These are phyloP conservation scores for Hansenula lynferdii DNA, from an alignment of 1,139 yeast genomes.

Conservation along the genomic window DNA sequence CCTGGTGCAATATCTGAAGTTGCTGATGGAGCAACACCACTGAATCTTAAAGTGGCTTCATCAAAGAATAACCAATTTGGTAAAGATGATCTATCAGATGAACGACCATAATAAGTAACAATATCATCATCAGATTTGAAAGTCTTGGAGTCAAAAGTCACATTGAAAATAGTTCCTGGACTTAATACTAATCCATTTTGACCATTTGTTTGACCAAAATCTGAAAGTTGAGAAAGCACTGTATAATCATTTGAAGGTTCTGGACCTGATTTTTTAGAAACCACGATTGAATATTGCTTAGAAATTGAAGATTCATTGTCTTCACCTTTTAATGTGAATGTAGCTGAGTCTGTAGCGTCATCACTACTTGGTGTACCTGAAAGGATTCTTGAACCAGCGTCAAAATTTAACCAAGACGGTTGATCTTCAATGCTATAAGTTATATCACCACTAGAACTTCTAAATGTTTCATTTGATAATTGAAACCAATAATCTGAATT, in stretches of 20 bases:
- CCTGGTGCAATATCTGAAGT: constrained; percentile 89
- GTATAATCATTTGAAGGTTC: constrained; percentile 28
- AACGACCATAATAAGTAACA: constrained; percentile 80
- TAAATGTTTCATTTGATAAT: constrained; percentile 66
- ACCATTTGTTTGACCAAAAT: constrained; percentile 69
- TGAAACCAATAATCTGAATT: constrained; percentile 61
- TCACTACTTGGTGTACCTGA: constrained; percentile 60
- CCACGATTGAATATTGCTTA: constrained; percentile 50
- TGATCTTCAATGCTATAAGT: constrained; percentile 49
- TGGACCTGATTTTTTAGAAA: constrained; percentile 53
- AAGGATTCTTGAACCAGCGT: constrained; percentile 52
- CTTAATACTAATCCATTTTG: constrained; percentile 64
- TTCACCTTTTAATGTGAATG: constrained; percentile 54
- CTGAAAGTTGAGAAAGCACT: constrained; percentile 46
- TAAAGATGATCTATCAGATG: constrained; percentile 75
- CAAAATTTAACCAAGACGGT: constrained; percentile 80
- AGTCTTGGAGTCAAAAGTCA: constrained; percentile 55
- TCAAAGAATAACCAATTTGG: constrained; percentile 87
- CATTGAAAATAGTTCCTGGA: constrained; percentile 61
- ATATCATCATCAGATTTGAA: constrained; percentile 46
- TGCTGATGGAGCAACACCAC: constrained; percentile 86
- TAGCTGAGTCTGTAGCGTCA: constrained; percentile 40
- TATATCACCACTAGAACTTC: constrained; percentile 36
- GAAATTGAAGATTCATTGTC: constrained; percentile 49
- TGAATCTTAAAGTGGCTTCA: constrained; percentile 55